These are phyloP conservation scores for Uronychia binucleata DNA, from an alignment of 73 alveolate species.

Conservation along the genomic window DNA sequence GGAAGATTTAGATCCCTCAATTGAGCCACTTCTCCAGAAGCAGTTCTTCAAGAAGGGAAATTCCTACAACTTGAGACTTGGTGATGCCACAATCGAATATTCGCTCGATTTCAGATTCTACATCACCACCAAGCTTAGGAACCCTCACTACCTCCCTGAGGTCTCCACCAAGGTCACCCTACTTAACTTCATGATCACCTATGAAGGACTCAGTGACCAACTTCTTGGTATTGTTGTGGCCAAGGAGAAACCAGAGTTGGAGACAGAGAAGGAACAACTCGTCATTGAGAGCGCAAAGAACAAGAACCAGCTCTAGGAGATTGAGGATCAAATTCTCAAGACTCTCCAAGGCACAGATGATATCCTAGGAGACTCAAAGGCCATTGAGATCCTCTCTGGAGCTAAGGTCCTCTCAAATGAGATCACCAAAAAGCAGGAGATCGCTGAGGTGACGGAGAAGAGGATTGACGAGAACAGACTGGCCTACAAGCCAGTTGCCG, in stretches of 20 bases:
- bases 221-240: slow-evolving; percentile 97
- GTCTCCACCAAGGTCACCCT: slow-evolving; percentile 96
- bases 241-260: slow-evolving; percentile 98
- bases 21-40: slow-evolving; percentile 96
- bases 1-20: slow-evolving; percentile 94
- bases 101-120: slow-evolving; percentile 96
- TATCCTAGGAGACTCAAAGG: slow-evolving; percentile 95
- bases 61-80: slow-evolving; percentile 91
- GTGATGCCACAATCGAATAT: slow-evolving; percentile 95
- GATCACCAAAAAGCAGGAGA: slow-evolving; percentile 94
- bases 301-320: slow-evolving; percentile 91
- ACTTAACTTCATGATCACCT: slow-evolving; percentile 98
- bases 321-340: slow-evolving; percentile 94
- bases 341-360: slow-evolving; percentile 91
- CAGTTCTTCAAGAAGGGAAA: slow-evolving; percentile 93
- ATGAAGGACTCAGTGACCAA: slow-evolving; percentile 98
- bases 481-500: slow-evolving; percentile 98
- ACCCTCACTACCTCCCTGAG: slow-evolving; percentile 99
- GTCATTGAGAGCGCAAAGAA: slow-evolving; percentile 96
- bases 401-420: slow-evolving; percentile 95
- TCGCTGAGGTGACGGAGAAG: slow-evolving; percentile 98
- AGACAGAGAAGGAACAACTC: slow-evolving; percentile 94
- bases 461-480: slow-evolving; percentile 97
- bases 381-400: slow-evolving; percentile 94
- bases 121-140: slow-evolving; percentile 96